Evolutionary conservation across 192 early-diverging fungal genomes (phyloP).

Genomic region (Coemansia sp.): DNA sequence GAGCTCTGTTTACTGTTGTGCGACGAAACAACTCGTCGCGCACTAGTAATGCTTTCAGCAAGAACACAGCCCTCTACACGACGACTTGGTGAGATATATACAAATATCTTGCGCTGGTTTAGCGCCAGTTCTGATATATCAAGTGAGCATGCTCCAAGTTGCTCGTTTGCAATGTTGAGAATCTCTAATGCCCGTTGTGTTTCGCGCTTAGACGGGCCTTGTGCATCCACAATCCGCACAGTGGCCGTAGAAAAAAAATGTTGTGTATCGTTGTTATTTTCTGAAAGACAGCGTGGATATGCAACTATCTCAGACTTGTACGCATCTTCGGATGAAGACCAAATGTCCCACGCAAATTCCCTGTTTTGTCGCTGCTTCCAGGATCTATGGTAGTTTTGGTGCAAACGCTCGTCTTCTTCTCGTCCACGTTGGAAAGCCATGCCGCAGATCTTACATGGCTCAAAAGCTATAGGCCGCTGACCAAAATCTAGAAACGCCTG

Average conservation of each 20-base stretch:
- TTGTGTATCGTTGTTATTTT: not conserved
- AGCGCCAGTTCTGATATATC: conserved; percentile 11
- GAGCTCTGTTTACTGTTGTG: not conserved
- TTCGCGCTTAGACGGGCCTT: conserved; percentile 20
- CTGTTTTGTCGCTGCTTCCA: conserved; percentile 28
- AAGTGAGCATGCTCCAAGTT: conserved; percentile 43
- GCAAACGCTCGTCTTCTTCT: conserved; percentile 46
- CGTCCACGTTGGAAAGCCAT: conserved; percentile 53
- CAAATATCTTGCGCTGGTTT: conserved; percentile 41
- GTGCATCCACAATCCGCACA: conserved; percentile 20
- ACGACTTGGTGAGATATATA: conserved; percentile 31
- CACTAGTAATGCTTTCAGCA: conserved; percentile 43
- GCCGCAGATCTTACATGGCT: conserved; percentile 42
- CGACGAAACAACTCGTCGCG: conserved; percentile 16
- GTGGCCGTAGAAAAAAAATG: not conserved
- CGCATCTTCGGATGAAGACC: not conserved
- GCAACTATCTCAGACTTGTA: conserved; percentile 3
- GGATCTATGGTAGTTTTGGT: conserved; percentile 33
- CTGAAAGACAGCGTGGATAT: conserved; percentile 3
- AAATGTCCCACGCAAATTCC: conserved; percentile 17
- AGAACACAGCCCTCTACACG: conserved; percentile 52
- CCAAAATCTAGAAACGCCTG: conserved; percentile 56
- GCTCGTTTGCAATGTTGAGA: conserved; percentile 47
- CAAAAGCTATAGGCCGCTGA: conserved; percentile 26
- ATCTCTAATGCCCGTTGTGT: conserved; percentile 33